Evolutionary conservation across 139 green algal genomes (phyloP).

Genomic region (Bryopsis sp.): DNA sequence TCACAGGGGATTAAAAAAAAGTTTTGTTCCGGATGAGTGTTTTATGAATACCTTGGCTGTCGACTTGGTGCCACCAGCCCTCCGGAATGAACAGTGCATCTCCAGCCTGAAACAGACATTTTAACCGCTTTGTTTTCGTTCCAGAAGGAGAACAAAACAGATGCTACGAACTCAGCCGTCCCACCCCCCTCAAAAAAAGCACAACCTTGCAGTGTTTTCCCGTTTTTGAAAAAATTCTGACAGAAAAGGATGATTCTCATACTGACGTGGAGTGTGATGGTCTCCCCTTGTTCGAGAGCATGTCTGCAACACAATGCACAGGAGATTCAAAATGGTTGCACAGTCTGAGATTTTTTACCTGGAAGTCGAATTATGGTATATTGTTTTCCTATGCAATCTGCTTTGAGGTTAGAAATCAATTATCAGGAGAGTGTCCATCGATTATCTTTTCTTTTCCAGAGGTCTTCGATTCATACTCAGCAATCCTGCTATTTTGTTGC

Average conservation of each 20-base stretch:
- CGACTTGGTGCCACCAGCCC: conserved; percentile 73
- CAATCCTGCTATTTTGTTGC: not conserved
- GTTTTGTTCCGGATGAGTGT: too few relatives aligned
- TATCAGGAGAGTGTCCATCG: too few relatives aligned
- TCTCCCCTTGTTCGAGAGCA: not conserved
- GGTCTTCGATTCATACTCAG: not conserved
- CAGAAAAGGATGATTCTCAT: too few relatives aligned
- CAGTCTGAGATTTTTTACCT: too few relatives aligned
- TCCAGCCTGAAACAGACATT: conserved; percentile 33
- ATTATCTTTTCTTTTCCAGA: not conserved
- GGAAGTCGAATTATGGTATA: too few relatives aligned
- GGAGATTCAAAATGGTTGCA: too few relatives aligned
- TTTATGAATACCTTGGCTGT: conserved; percentile 18
- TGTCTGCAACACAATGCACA: not conserved
- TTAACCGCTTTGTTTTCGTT: not conserved
- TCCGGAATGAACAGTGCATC: conserved; percentile 71
- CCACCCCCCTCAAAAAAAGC: not conserved
- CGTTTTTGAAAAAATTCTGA: too few relatives aligned
- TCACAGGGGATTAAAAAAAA: too few relatives aligned
- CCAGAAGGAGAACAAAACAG: not conserved
- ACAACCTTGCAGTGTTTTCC: not conserved
- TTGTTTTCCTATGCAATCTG: too few relatives aligned
- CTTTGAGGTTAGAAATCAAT: too few relatives aligned
- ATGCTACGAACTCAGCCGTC: not conserved
- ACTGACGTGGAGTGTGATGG: not conserved